Evolutionary conservation across 2,329 filamentous ascomycete genomes (phyloP), one percentile per base, ranked within the genome.

Genomic region (Penicillium decumbens): DNA sequence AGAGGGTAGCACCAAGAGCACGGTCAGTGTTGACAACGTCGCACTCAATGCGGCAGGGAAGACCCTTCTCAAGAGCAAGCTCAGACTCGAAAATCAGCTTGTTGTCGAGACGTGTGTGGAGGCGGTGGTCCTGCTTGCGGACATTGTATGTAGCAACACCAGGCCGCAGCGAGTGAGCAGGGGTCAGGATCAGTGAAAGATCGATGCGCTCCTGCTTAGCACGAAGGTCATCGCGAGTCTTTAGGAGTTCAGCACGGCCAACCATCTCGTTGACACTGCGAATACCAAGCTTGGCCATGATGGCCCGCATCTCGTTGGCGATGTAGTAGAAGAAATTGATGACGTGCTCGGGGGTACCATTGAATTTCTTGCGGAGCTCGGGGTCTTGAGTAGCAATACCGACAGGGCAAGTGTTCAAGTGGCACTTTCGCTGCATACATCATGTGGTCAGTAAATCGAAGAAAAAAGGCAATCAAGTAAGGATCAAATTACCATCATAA

Each of bases 271-370:
- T 97, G 69, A 97, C 87, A 53, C 88, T 95, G 58, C 92, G 85
- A 82, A 95, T 89, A 59, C 92, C 92, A 63, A 96, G 83, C 74
- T 88, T 89, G 43, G 92, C 91, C 92, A 97, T 96, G 73, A 97
- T 95, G 30, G 91, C 89, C 67, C 92, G 86, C 50, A 97, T 82
- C 76, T 97, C 92, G 66, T 97, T 97, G 60, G 92, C 88, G 45
- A 97, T 80, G 65, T 96, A 97, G 77, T 96, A 97, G 76, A 95
- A 95, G 79, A 96, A 96, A 80, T 96, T 97, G 73, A 97, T 96
- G 50, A 95, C 91, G 62, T 96, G 89, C 75, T 97, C 92, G 9
- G 92, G 91, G 1, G 89, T 91, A 54, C 92, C 92, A 60, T 84
- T 79, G 72, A 97, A 96, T 75, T 96, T 97, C 79, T 91, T 88